These are phyloP conservation scores for Arthroderma sp. DNA, from an alignment of 2,329 filamentous ascomycete genomes.

Conservation along the genomic window DNA sequence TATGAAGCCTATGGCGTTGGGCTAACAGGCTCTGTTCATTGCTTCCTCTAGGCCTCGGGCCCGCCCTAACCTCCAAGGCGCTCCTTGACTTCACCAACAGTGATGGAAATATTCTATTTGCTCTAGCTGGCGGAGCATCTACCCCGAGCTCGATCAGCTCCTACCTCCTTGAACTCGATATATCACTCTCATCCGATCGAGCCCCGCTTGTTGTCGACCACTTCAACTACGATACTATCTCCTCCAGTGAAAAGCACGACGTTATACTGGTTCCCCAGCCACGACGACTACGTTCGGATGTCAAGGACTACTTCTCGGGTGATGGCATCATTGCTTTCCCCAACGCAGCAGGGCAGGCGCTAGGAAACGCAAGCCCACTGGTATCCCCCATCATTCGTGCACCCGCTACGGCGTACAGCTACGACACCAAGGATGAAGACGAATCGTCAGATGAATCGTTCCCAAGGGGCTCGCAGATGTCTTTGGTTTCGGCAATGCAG, in stretches of 20 bases:
- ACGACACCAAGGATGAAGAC: constrained; percentile 78
- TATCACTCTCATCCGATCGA: constrained; percentile 74
- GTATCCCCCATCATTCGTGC: constrained; percentile 72
- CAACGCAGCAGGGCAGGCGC: constrained; percentile 61
- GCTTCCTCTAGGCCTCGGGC: constrained; percentile 58
- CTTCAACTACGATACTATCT: constrained; percentile 76
- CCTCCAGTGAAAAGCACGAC: constrained; percentile 72
- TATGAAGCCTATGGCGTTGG: background rate
- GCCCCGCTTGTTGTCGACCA: constrained; percentile 82
- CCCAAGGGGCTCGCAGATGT: constrained; percentile 69
- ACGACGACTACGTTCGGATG: constrained; percentile 48
- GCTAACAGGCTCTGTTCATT: constrained; percentile 13
- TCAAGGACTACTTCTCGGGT: constrained; percentile 65
- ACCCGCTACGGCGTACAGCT: constrained; percentile 75
- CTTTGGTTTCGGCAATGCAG: constrained; percentile 74
- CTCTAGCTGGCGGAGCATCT: constrained; percentile 58
- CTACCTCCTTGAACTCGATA: constrained; percentile 76
- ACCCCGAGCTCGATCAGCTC: constrained; percentile 62
- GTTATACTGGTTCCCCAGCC: constrained; percentile 68
- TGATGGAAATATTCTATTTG: constrained; percentile 79
- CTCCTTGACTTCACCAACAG: constrained; percentile 86
- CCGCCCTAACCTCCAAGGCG: constrained; percentile 69
- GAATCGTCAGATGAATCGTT: constrained; percentile 67
- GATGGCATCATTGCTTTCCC: constrained; percentile 67
- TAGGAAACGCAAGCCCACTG: constrained; percentile 63